phyloP scores from a whole-genome alignment of 768 basidiomycete genomes.

The Arthromyces matolae region DNA sequence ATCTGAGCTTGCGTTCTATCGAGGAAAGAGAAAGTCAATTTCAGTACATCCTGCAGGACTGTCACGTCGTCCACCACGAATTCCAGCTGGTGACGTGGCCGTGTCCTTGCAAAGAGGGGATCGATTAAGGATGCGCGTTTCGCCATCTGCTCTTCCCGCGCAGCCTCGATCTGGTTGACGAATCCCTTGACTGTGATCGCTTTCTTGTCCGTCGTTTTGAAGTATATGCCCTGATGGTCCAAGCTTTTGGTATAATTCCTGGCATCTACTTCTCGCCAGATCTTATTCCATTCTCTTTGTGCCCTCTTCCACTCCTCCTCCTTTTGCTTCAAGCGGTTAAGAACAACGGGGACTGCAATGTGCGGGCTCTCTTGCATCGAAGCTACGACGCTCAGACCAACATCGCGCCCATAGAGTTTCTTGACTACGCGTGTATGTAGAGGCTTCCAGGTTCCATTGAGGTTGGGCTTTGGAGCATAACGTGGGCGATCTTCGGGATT shows the following conservation, averaged over 20 bases:
- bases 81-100: constrained; percentile 76
- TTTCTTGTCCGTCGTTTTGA: constrained; percentile 90
- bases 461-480: constrained; percentile 87
- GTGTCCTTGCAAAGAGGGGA: constrained; percentile 54
- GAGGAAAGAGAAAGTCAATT: constrained; percentile 85
- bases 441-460: constrained; percentile 82
- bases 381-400: constrained; percentile 75
- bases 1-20: constrained; percentile 84
- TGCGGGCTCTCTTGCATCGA: constrained; percentile 93
- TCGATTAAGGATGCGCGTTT: constrained; percentile 62
- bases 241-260: constrained; percentile 91
- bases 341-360: constrained; percentile 84
- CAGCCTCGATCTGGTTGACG: constrained; percentile 80
- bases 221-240: constrained; percentile 89
- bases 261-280: constrained; percentile 96
- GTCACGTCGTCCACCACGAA: constrained; percentile 70
- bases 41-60: constrained; percentile 83
- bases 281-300: constrained; percentile 97
- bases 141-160: constrained; percentile 77
- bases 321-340: constrained; percentile 88
- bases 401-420: constrained; percentile 92
- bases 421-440: constrained; percentile 93
- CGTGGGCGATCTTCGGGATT: constrained; percentile 69
- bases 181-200: constrained; percentile 71
- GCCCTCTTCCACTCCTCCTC: constrained; percentile 99